phyloP scores from a whole-genome alignment of 2,329 filamentous ascomycete species.

The Penicillium sp. region DNA sequence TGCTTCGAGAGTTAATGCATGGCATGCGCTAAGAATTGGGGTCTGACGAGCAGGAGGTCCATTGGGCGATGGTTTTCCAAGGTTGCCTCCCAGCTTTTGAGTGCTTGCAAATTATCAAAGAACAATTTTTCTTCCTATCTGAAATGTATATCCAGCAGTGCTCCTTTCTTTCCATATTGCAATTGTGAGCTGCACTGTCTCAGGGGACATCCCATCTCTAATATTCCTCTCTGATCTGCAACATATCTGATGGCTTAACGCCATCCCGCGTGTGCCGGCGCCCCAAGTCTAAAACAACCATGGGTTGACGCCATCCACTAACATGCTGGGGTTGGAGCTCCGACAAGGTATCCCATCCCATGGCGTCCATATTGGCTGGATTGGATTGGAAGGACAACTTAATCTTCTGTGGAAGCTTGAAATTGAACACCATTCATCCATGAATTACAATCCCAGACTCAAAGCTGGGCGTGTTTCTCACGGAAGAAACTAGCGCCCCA shows the following conservation, averaged over 20 bases:
- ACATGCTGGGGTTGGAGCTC: too few species aligned
- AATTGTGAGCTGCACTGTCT: too few species aligned
- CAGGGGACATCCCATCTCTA: neutral
- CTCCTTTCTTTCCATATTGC: too few species aligned
- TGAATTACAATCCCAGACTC: neutral
- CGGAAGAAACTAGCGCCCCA: constrained; percentile 15
- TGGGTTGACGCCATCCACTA: neutral
- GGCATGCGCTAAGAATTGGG: constrained; percentile 8
- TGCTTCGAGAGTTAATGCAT: neutral
- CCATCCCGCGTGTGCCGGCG: neutral
- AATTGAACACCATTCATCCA: neutral
- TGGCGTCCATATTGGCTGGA: neutral
- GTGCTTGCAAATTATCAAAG: too few species aligned
- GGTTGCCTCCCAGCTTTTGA: too few species aligned
- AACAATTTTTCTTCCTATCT: too few species aligned
- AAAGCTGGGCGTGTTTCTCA: constrained; percentile 2
- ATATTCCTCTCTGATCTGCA: neutral
- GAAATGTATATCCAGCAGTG: too few species aligned
- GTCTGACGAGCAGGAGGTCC: too few species aligned
- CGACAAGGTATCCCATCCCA: too few species aligned
- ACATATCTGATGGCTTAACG: neutral
- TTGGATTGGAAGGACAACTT: neutral
- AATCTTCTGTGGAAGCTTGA: neutral
- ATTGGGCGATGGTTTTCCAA: too few species aligned
- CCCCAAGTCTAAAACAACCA: neutral